Base-by-base conservation (phyloP, 176 grass and related monocot species). In the Paspalum notatum region DNA sequence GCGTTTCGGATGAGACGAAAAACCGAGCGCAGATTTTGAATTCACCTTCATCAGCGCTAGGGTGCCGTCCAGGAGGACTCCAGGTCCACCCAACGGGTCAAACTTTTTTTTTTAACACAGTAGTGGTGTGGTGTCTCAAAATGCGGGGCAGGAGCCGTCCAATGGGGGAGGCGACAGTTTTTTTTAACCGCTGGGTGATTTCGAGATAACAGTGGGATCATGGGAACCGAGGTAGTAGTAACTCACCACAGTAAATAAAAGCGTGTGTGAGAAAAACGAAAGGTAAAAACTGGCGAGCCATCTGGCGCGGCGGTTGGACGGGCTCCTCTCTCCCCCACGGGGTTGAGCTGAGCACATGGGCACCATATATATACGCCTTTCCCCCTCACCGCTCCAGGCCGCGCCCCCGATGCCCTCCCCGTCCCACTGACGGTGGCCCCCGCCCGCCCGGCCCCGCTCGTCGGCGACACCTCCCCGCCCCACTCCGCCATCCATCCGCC, bases 381-480 rank as follows among this genome's bases (percentile, higher is more conserved):
- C 9, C 78, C 59, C 51, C 68, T 66, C 9, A 20, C 47, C 73
- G 63, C 54, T 84, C 51, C 77, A 81, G 70, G 49, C 26, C 84
- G 39, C 52, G 65, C 74, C 62, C 54, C 66, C 61, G 66, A 76
- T 87, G 83, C 52, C 46, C 53, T 82, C 72, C 66, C 78, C 67
- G 66, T 71, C 81, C 39, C 68, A 49, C 66, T 81, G 84, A 94
- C 90, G 84, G 89, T 76, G 86, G 89, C 79, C 84, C 87, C 87
- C 81, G n/a, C 13, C 46, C 27, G 56, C 57, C 25, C 64, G 80
- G 43, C 58, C 73, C 73, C 62, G 39, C 82, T 55, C 53, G 53
- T 62, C 87, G 74, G 68, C 75, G 75, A 51, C 61, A 38, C 58
- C 40, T 12, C 8, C 2, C 11, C 21, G 12, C 13, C 4, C 13